Evolutionary conservation across 495 filamentous ascomycete genomes (phyloP).

Genomic region (Neurospora sp.): DNA sequence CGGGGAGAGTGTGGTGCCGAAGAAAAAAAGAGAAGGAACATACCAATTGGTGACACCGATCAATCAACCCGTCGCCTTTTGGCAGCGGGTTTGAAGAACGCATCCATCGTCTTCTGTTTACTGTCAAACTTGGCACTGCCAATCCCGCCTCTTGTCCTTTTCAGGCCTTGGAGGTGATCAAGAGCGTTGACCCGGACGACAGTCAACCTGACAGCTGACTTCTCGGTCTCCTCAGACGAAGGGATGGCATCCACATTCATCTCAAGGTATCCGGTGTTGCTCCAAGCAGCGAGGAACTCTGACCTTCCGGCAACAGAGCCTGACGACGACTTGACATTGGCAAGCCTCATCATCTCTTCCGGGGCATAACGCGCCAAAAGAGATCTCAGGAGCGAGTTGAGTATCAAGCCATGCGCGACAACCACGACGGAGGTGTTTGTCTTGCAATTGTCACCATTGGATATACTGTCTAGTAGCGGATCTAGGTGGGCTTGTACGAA

Average conservation of each 20-base stretch:
- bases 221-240: neutral
- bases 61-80: constrained; percentile 37
- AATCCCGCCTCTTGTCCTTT: constrained; percentile 66
- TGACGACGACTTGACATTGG: neutral
- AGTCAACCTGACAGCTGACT: constrained; percentile 13
- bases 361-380: constrained; percentile 35
- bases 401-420: constrained; percentile 73
- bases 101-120: constrained; percentile 60
- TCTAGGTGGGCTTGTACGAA: constrained; percentile 55
- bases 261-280: constrained; percentile 35
- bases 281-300: constrained; percentile 24
- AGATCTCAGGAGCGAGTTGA: constrained; percentile 54
- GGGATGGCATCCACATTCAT: neutral
- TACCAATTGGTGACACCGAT: constrained; percentile 15
- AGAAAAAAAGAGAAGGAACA: constrained; percentile 15
- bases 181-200: constrained; percentile 52
- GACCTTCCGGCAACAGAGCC: neutral
- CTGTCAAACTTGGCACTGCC: constrained; percentile 64
- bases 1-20: neutral
- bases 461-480: constrained; percentile 37
- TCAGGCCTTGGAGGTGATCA: constrained; percentile 60
- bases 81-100: constrained; percentile 49
- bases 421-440: constrained; percentile 39
- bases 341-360: constrained; percentile 8
- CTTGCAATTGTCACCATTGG: constrained; percentile 5